Conservation (phyloP, 176 grass and related monocot genomes). For the Rhipidocladum racemiflorum region DNA sequence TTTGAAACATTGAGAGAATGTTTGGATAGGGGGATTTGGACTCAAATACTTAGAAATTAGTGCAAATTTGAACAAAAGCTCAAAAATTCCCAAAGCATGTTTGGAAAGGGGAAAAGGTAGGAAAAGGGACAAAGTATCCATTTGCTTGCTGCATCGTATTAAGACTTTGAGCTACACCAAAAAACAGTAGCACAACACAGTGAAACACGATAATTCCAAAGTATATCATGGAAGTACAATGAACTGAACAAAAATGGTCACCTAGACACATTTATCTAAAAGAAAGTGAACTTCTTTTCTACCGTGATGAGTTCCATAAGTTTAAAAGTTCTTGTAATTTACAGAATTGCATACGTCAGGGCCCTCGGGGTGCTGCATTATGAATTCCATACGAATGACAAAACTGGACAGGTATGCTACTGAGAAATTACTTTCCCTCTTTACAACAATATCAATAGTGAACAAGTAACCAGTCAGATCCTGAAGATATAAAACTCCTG, state of each 20-base stretch:
- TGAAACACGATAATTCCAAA: neutral
- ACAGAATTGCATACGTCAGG: neutral
- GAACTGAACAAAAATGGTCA: neutral
- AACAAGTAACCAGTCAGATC: neutral
- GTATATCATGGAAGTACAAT: neutral
- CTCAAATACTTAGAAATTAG: neutral
- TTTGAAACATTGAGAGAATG: neutral
- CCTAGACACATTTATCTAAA: neutral
- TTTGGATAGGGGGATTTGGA: neutral
- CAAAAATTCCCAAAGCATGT: neutral
- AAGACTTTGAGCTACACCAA: neutral
- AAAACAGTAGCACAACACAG: neutral
- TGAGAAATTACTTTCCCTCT: neutral
- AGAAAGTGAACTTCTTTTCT: neutral
- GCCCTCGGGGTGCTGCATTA: neutral
- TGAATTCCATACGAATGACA: neutral
- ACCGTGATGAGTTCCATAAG: neutral
- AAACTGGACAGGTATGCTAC: neutral
- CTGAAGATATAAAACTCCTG: neutral
- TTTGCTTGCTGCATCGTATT: neutral
- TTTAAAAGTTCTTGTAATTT: neutral
- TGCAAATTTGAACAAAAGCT: neutral
- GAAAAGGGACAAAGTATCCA: neutral
- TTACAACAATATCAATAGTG: neutral
- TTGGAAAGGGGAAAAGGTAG: neutral